Base-by-base conservation (phyloP, 2,329 filamentous ascomycete genomes). In the Colletotrichum sp. region DNA sequence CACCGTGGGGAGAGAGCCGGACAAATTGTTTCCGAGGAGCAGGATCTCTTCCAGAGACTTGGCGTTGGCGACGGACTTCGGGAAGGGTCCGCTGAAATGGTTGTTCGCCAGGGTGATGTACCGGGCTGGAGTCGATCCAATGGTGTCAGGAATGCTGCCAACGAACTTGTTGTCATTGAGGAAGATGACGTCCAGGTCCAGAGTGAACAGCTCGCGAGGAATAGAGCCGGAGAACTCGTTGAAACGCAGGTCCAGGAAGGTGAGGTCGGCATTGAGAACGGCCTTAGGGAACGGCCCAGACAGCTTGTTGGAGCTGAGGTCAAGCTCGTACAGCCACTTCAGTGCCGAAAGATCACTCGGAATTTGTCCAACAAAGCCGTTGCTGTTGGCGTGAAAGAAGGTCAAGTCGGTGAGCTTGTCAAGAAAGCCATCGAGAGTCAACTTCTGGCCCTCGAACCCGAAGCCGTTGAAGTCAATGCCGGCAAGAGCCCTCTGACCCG, bases 311-410 rank as follows among this genome's bases (percentile, higher is more conserved):
- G 8, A 16, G 63, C 70, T 61, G 34, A 72, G 32, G 27, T 68
- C 64, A 3, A 72, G n/a, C 19, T 72, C 70, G 3, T 12, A 68
- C 15, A 72, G 36, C 70, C 63, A 68, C 36, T 68, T 68, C 19
- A 60, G 27, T 5, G 48, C 64, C 25, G 70, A 52, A 27, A 72
- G 55, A n/a, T 61, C 63, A 25, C 61, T 72, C 7, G 70, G 70
- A 19, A 72, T 13, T 15, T 32, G 27, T 60, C 70, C 70, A 30
- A 65, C 48, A 36, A 72, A 72, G 6, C 34, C 52, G 70, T 72
- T 72, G 55, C 25, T 34, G 64, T 68, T 61, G 34, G 64, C 70
- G 55, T 72, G 70, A 52, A 72, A 72, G 27, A 68, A 55, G 64
- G 64, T 36, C 48, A 72, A 44, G 19, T 72, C 70, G 13, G 64